Conservation (phyloP, 2,329 filamentous ascomycete species). For the Colletotrichum higginsianum region DNA sequence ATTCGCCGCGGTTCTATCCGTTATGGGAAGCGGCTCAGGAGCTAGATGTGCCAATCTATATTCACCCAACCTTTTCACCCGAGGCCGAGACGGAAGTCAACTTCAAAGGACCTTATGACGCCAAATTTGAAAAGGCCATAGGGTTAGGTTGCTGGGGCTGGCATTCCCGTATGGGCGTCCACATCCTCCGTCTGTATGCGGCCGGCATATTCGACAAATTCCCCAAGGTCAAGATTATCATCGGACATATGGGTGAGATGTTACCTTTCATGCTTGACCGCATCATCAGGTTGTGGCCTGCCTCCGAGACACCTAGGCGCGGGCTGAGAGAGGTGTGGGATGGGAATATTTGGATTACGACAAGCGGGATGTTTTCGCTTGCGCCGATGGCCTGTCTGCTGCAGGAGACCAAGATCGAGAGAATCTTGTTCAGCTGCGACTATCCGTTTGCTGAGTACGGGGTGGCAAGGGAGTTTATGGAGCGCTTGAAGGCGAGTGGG, state of each 20-base stretch:
- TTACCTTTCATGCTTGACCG: slow-evolving; percentile 70
- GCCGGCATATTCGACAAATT: slow-evolving; percentile 53
- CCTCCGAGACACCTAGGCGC: slow-evolving; percentile 49
- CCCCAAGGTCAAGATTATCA: slow-evolving; percentile 55
- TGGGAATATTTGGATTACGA: slow-evolving; percentile 71
- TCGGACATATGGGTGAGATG: slow-evolving; percentile 61
- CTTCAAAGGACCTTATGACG: slow-evolving; percentile 57
- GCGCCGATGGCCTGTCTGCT: slow-evolving; percentile 62
- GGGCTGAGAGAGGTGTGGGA: slow-evolving; percentile 67
- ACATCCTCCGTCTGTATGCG: slow-evolving; percentile 54
- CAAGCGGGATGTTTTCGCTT: slow-evolving; percentile 67
- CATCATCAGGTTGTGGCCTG: slow-evolving; percentile 47
- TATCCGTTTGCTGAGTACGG: slow-evolving; percentile 69
- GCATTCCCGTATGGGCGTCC: slow-evolving; percentile 45
- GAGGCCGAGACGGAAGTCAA: slow-evolving; percentile 44
- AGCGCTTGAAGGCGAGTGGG: slow-evolving; percentile 63
- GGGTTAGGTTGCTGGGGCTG: slow-evolving; percentile 57
- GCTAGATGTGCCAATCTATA: slow-evolving; percentile 66
- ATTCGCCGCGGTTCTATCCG: slow-evolving; percentile 48
- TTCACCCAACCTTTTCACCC: slow-evolving; percentile 57
- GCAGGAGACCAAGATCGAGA: slow-evolving; percentile 61
- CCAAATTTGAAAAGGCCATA: slow-evolving; percentile 71
- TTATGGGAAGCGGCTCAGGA: slow-evolving; percentile 55
- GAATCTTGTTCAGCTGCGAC: slow-evolving; percentile 70
- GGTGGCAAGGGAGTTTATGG: slow-evolving; percentile 62